Percentiles rank a stretch among this genome's conserved stretches.
These are phyloP conservation scores for Aspergillus avenaceus DNA, from an alignment of 495 filamentous ascomycete species.

Conservation along the genomic window DNA sequence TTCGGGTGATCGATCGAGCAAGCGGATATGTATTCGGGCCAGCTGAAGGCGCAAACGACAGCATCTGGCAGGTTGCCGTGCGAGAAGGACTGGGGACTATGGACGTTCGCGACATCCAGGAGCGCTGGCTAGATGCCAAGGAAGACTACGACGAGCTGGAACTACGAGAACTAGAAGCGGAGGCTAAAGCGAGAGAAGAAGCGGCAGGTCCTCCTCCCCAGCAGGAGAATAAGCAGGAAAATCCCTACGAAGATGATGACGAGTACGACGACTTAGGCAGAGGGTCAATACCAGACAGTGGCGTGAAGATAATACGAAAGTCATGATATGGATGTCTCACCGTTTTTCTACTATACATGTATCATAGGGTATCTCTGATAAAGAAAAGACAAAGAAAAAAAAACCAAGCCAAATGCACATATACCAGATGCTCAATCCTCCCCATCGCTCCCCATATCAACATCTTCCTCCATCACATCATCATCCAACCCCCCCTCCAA, in stretches of 20 bases:
- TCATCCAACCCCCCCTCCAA: constrained; percentile 18
- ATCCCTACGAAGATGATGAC: constrained; percentile 27
- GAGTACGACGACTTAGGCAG: constrained; percentile 26
- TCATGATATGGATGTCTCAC: constrained; percentile 17
- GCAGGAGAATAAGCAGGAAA: too few species aligned
- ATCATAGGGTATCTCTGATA: constrained; percentile 39
- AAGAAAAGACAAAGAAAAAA: constrained; percentile 12
- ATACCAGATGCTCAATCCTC: constrained; percentile 16
- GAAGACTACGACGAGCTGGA: constrained; percentile 85
- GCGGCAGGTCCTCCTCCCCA: constrained; percentile 10
- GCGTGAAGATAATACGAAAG: constrained; percentile 45
- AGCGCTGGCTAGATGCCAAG: constrained; percentile 87
- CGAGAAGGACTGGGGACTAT: constrained; percentile 74
- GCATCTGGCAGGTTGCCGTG: constrained; percentile 91
- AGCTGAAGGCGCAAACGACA: constrained; percentile 89
- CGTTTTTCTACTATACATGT: constrained; percentile 14
- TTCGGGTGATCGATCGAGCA: constrained; percentile 83
- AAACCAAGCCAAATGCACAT: neutral
- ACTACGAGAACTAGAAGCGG: constrained; percentile 63
- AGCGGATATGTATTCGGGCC: constrained; percentile 90
- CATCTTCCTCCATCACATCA: constrained; percentile 40
- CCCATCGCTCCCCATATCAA: constrained; percentile 40
- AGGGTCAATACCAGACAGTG: constrained; percentile 35
- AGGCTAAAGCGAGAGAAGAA: constrained; percentile 38
- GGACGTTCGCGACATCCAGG: constrained; percentile 85